Percentiles rank a stretch among this genome's conserved stretches.
Conservation (phyloP, 495 filamentous ascomycete genomes). For the Entonaema liquescens region DNA sequence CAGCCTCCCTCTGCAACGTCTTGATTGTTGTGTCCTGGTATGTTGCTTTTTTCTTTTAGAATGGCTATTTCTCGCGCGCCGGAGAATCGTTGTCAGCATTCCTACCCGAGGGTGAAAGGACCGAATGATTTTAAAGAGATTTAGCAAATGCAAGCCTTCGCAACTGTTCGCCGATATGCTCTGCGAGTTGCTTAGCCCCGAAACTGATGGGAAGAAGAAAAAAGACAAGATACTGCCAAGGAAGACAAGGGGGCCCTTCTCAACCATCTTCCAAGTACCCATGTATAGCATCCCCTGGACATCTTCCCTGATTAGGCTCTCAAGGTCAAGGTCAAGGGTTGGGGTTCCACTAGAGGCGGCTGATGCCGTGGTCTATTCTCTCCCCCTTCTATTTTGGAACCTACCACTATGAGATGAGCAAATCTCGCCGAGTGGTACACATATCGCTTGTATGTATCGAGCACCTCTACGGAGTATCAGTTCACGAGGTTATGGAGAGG, state of each 20-base stretch:
- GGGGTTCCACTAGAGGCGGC: slow-evolving; percentile 39
- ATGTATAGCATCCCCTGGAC: slow-evolving; percentile 19
- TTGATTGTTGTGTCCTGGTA: slow-evolving; percentile 11
- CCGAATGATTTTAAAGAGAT: slow-evolving; percentile 19
- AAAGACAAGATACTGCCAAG: slow-evolving; percentile 28
- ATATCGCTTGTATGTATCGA: slow-evolving; percentile 26
- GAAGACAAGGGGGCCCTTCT: slow-evolving; percentile 10
- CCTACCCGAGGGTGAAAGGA: slow-evolving; percentile 25
- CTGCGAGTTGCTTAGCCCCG: neutral
- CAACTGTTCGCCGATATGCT: neutral
- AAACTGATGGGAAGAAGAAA: slow-evolving; percentile 11
- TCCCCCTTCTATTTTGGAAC: slow-evolving; percentile 39
- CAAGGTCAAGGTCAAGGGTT: slow-evolving; percentile 34
- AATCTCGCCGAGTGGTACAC: slow-evolving; percentile 44
- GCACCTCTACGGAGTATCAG: slow-evolving; percentile 26
- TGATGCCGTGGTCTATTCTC: slow-evolving; percentile 37
- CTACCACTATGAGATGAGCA: slow-evolving; percentile 40
- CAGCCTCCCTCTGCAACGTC: slow-evolving; percentile 8
- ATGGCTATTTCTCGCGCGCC: slow-evolving; percentile 6
- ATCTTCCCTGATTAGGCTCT: slow-evolving; percentile 15
- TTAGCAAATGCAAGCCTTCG: slow-evolving; percentile 2
- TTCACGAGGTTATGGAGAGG: slow-evolving; percentile 36
- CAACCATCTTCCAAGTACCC: slow-evolving; percentile 19
- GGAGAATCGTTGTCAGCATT: slow-evolving; percentile 26
- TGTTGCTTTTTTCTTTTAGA: slow-evolving; percentile 21